Base-by-base conservation (phyloP, 2,329 filamentous ascomycete species). In the Trichophyton equinum region DNA sequence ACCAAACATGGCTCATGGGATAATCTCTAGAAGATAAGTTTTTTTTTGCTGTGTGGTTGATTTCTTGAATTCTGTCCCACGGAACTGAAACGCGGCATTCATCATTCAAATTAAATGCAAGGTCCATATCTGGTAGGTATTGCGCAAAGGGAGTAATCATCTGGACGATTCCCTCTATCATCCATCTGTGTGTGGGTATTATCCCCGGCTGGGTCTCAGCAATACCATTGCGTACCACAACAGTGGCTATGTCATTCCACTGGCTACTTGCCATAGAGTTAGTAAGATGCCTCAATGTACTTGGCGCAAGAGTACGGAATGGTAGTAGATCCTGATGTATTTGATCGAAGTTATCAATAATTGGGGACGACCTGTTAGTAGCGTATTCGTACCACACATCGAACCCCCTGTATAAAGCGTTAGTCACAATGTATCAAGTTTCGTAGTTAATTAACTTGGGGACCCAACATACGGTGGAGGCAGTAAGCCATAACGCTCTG, bases 61-160 rank as follows among this genome's bases (percentile, higher is more conserved):
- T 68, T 2, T 62, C 62, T 36, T 75, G 67, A 15, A 78, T 67
- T 2, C 71, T 71, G 44, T 75, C 72, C 69, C 75, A 80, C 0
- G 81, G 81, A 1, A 84, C 77, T 30, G 79, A 78, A 9, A 85
- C 78, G 9, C 82, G 77, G 55, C 77, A 77, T 65, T 84, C 81
- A 64, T 85, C 81, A 62, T 84, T 82, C n/a, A 85, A 67, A 63
- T 85, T 85, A 71, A 85, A 80, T 0, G 79, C 81, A 42, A 85
- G 69, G 66, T 85, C 82, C 82, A 85, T 85, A 62, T 85, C 82
- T 0, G 83, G 83, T 33, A 85, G 74, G 64, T 77, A 75, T 60
- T 80, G 68, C 1, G 76, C 74, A 64, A 85, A 83, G 1, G 76
- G 74, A 40, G 76, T 73, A 36, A 85, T 81, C 74, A 85, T 81